Evolutionary conservation across 2,329 filamentous ascomycete genomes (phyloP), one percentile per base, ranked within the genome.

Genomic region (Metarhizium album): DNA sequence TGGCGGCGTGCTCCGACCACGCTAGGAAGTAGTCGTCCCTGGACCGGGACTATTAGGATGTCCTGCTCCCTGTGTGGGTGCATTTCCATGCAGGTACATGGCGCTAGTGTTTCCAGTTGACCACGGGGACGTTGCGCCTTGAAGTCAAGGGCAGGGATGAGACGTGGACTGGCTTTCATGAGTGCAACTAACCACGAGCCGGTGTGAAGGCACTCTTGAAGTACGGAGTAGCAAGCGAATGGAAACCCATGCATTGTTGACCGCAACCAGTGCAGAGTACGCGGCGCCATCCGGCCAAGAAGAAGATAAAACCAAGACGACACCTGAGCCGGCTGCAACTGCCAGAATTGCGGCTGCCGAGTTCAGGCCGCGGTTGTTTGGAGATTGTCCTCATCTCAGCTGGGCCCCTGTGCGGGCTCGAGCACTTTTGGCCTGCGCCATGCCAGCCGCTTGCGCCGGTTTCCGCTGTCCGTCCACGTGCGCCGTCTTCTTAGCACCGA

Each of bases 31-130:
- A 40, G 37, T 24, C 3, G 22, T 24, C 40, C 2, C 18, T 40
- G 11, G 8, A 18, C 37, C 18, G n/a, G n/a, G n/a, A n/a, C n/a
- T n/a, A n/a, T n/a, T n/a, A 24, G 4, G 40, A 23, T 43, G 16
- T 43, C 40, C 20, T 43, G 48, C 31, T 46, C 31, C 33, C 31
- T 46, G 48, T 33, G 38, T 50, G 52, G 45, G 20, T 35, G 45
- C 45, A 45, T 29, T 31, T 29, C 46, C n/a, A 52, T 57, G 60
- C 60, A 65, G 62, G 62, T 61, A 64, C 61, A 57, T 43, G 55
- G 51, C 60, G 60, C 63, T 65, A 65, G 62, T 58, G 63, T 65
- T 65, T 65, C 62, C 56, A 52, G 53, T 65, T 60, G 55, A 64
- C 49, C 52, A 45, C 40, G 48, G 42, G 42, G 35, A 42, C 35